Evolutionary conservation across 2,329 filamentous ascomycete species (phyloP).

Genomic region (Coniochaeta sp.): DNA sequence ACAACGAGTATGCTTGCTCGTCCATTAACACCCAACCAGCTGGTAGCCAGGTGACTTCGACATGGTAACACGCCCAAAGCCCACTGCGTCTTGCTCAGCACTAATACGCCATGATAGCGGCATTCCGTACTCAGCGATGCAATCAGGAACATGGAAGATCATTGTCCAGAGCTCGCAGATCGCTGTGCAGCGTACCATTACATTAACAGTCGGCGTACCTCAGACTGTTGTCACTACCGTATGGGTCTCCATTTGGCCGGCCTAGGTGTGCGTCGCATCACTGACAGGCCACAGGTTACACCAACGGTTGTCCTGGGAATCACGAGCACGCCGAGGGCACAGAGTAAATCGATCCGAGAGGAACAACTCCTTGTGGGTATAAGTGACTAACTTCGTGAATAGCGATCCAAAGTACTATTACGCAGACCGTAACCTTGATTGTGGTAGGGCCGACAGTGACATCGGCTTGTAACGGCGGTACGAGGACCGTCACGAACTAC

Average conservation of each 20-base stretch:
- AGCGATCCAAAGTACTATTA: slow-evolving; percentile 18
- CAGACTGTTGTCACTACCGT: slow-evolving; percentile 25
- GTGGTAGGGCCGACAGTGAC: slow-evolving; percentile 24
- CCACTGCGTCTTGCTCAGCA: neutral
- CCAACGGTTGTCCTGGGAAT: slow-evolving; percentile 27
- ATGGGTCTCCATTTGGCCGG: slow-evolving; percentile 6
- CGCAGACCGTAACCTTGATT: slow-evolving; percentile 25
- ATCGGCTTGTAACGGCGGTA: slow-evolving; percentile 22
- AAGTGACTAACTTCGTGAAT: neutral
- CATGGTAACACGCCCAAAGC: slow-evolving; percentile 20
- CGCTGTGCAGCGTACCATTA: slow-evolving; percentile 26
- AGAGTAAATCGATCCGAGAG: slow-evolving; percentile 17
- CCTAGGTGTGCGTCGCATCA: neutral
- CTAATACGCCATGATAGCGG: slow-evolving; percentile 13
- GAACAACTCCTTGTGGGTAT: neutral
- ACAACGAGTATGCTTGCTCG: slow-evolving; percentile 26
- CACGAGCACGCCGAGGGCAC: slow-evolving; percentile 26
- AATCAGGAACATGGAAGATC: slow-evolving; percentile 27
- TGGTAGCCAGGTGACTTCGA: slow-evolving; percentile 26
- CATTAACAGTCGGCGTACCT: slow-evolving; percentile 22
- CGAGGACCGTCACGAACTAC: slow-evolving; percentile 25
- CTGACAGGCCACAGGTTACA: slow-evolving; percentile 20
- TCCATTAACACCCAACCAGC: slow-evolving; percentile 23
- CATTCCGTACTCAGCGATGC: slow-evolving; percentile 28
- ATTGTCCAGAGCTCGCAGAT: slow-evolving; percentile 25